phyloP scores from a whole-genome alignment of 2,329 filamentous ascomycete species.

The Sporothrix schenckii region DNA sequence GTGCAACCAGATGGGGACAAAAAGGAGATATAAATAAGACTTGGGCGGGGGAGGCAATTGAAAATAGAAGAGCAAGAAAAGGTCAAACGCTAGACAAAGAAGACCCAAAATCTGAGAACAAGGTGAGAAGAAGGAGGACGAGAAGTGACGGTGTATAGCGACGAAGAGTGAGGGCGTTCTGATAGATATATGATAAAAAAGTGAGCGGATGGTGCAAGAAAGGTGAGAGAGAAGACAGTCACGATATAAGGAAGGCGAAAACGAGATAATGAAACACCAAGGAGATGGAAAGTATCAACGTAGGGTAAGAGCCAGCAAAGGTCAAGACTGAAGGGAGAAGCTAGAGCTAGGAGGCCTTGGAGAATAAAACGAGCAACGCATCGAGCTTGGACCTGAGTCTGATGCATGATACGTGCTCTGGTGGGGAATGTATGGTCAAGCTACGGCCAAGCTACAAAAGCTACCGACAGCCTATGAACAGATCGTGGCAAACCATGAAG shows the following conservation, averaged over 20 bases:
- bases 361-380: not conserved
- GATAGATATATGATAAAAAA: not conserved
- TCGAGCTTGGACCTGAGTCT: not conserved
- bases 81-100: too few relatives aligned
- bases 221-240: too few relatives aligned
- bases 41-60: not conserved
- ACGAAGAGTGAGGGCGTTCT: too few relatives aligned
- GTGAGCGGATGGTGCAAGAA: not conserved
- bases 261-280: not conserved
- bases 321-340: not conserved
- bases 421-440: not conserved
- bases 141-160: too few relatives aligned
- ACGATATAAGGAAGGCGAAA: not conserved
- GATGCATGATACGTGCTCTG: conserved; percentile 5
- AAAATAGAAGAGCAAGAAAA: too few relatives aligned
- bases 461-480: conserved; percentile 11
- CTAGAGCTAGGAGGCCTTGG: not conserved
- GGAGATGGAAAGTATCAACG: not conserved
- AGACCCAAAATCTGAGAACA: too few relatives aligned
- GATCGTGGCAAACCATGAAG: conserved; percentile 12
- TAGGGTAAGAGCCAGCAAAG: not conserved
- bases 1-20: too few relatives aligned
- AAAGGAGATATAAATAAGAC: not conserved
- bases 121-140: too few relatives aligned
- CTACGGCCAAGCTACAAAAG: conserved; percentile 18